Conservation (phyloP, 176 grass and related monocot species). For the Tillandsia leiboldiana region DNA sequence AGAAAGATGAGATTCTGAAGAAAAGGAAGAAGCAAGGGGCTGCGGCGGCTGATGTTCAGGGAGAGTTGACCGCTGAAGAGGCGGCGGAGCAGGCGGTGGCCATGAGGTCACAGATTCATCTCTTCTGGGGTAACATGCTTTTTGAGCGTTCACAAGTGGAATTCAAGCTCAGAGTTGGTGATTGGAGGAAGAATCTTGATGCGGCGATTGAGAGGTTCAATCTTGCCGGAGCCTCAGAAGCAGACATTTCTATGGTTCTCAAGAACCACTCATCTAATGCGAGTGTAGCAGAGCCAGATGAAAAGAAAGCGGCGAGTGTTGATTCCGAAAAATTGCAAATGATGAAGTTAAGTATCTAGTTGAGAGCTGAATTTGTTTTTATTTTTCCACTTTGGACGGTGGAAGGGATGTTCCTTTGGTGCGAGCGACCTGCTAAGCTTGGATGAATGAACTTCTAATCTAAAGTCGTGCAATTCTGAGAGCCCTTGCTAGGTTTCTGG, state of each 20-base stretch:
- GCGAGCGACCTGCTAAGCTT: neutral
- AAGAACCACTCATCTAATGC: conserved; percentile 84
- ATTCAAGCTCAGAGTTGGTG: conserved; percentile 62
- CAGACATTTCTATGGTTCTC: conserved; percentile 70
- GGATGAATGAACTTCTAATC: neutral
- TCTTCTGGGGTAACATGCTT: conserved; percentile 99
- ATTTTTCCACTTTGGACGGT: neutral
- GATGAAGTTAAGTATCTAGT: conserved; percentile 61
- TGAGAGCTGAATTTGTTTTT: conserved; percentile 24
- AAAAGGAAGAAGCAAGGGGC: conserved; percentile 52
- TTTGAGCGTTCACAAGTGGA: conserved; percentile 97
- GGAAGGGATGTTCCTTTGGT: neutral
- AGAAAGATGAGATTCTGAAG: conserved; percentile 59
- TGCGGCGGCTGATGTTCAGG: conserved; percentile 39
- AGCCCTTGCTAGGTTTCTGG: conserved; percentile 1
- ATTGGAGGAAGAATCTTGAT: conserved; percentile 94
- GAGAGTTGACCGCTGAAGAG: conserved; percentile 62
- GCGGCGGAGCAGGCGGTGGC: conserved; percentile 71
- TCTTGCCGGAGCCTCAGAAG: conserved; percentile 86
- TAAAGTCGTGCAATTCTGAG: neutral
- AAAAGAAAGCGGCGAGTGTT: conserved; percentile 39
- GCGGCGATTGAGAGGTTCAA: conserved; percentile 76
- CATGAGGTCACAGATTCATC: conserved; percentile 95
- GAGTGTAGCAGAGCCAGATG: conserved; percentile 38
- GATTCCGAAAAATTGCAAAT: conserved; percentile 27